Evolutionary conservation across 768 basidiomycete species (phyloP), one percentile per base, ranked within the genome.

Genomic region (Leucogyrophana mollusca): DNA sequence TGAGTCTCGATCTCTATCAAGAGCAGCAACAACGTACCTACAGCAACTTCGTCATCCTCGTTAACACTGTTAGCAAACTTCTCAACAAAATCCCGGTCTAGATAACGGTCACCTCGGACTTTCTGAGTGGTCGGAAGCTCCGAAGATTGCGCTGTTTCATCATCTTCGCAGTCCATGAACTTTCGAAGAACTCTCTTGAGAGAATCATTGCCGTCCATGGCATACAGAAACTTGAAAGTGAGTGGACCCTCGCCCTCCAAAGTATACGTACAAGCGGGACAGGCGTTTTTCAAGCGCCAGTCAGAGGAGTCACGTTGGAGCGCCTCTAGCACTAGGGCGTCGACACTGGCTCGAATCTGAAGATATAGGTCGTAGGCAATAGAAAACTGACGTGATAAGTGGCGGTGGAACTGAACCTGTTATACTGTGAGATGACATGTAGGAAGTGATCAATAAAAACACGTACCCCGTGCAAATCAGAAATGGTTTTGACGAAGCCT

Each of bases 181-280:
- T 20, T 17, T 17, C 30, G 11, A 5, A 43, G 5, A 4, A 43
- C 30, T 16, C 42, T 6, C 18, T 27, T 20, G 20, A 43, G 25
- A 7, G 42, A 43, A 17, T 43, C 30, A 25, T 43, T 43, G 7
- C 42, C 42, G 27, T 43, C 42, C 37, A 58, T 52, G 0, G 47
- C 43, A 1, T 37, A 51, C 16, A 66, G 48, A 23, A 63, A 46
- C 4, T 48, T 20, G n/a, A 47, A 48, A 3, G 34, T 30, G 3
- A 57, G 32, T 9, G 20, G 9, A 2, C 34, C 41, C 30, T 62
- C 58, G 4, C 40, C 57, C 27, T 54, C 43, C 1, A 67, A 47
- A 17, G 46, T 46, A 42, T 66, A 65, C 8, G 46, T 44, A 43
- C 65, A 67, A 0, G 55, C 43, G 3, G 62, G 57, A 32, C 65